phyloP scores from a whole-genome alignment of 2,329 filamentous ascomycete species.

The Alternaria alternata region DNA sequence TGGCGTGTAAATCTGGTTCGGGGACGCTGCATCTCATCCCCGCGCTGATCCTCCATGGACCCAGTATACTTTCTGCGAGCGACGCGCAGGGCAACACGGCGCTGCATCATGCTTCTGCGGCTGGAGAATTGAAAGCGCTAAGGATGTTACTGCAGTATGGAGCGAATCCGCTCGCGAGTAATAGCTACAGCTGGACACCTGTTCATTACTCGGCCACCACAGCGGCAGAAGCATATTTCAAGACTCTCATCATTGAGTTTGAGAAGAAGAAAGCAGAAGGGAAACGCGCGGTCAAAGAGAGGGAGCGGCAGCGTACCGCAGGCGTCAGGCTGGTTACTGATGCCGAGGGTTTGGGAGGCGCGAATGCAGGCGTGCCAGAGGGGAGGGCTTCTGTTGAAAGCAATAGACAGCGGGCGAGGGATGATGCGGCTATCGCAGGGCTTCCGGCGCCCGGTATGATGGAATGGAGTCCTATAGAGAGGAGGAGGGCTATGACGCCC shows the following conservation, averaged over 20 bases:
- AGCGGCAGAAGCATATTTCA: constrained; percentile 85
- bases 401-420: constrained; percentile 36
- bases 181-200: constrained; percentile 82
- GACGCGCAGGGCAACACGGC: constrained; percentile 85
- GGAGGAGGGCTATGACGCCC: constrained; percentile 50
- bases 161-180: constrained; percentile 75
- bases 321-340: constrained; percentile 28
- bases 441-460: constrained; percentile 45
- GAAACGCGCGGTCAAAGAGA: constrained; percentile 40
- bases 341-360: constrained; percentile 4
- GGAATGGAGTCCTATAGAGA: constrained; percentile 52
- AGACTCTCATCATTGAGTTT: constrained; percentile 75
- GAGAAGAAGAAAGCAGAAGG: constrained; percentile 66
- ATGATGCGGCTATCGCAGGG: constrained; percentile 44
- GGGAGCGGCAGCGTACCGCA: constrained; percentile 42
- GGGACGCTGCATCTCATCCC: constrained; percentile 56
- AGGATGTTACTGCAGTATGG: constrained; percentile 80
- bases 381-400: not conserved
- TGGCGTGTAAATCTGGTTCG: constrained; percentile 48
- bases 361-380: not conserved
- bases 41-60: constrained; percentile 44
- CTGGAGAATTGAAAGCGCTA: constrained; percentile 79
- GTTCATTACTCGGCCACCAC: constrained; percentile 84
- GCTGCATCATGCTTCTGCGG: constrained; percentile 83
- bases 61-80: constrained; percentile 43